phyloP scores from a whole-genome alignment of 2,329 filamentous ascomycete species.

The Trichoderma aggressivum region DNA sequence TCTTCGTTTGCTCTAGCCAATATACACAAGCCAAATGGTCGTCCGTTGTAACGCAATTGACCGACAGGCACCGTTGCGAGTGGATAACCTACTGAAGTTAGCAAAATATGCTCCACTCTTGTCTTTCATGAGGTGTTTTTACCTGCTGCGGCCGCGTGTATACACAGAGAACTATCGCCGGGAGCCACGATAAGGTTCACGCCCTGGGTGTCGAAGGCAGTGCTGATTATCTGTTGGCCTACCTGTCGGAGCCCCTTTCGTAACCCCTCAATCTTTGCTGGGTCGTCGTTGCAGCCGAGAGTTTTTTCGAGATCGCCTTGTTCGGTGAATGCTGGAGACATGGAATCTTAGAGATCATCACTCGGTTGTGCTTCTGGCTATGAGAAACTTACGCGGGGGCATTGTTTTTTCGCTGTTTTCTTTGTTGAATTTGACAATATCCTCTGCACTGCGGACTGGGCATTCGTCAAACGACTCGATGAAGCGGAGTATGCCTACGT shows the following conservation, averaged over 20 bases:
- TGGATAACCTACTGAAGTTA: conserved; percentile 16
- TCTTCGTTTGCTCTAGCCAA: conserved; percentile 18
- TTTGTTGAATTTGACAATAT: conserved; percentile 22
- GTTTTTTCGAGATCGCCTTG: conserved; percentile 22
- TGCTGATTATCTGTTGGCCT: conserved; percentile 8
- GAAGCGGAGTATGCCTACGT: conserved; percentile 22
- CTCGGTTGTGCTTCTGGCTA: accelerated
- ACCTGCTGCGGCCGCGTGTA: conserved; percentile 22
- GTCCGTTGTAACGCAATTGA: conserved; percentile 19
- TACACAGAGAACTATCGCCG: conserved; percentile 20
- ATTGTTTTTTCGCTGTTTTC: conserved; percentile 20
- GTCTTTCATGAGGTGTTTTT: not conserved
- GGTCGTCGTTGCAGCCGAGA: conserved; percentile 15
- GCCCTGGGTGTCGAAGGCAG: conserved; percentile 1
- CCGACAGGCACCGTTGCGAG: conserved; percentile 19
- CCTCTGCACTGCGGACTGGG: conserved; percentile 10
- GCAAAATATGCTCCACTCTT: not conserved
- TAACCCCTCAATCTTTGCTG: not conserved
- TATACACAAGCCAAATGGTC: conserved; percentile 21
- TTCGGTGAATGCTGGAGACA: conserved; percentile 18
- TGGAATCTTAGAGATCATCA: not conserved
- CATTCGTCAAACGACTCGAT: conserved; percentile 22
- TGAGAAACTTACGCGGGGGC: conserved; percentile 19
- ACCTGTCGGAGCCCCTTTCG: not conserved
- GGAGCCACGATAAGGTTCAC: conserved; percentile 19